Conservation (phyloP, 192 early-diverging fungal genomes). For the Backusella psychrophila region DNA sequence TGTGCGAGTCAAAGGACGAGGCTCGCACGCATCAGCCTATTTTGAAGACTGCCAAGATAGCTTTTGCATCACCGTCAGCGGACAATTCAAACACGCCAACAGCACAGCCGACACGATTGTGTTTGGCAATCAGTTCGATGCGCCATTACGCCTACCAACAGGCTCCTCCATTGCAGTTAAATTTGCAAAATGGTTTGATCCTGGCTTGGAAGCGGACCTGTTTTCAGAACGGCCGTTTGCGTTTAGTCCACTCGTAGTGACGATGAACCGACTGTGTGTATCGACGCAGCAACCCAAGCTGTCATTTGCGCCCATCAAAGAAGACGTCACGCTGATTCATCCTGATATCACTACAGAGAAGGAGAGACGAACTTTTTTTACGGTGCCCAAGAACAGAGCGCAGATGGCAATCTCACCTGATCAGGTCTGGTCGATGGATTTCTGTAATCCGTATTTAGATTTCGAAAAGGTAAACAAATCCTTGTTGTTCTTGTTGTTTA, state of each 20-base stretch:
- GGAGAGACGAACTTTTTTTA: conserved; percentile 22
- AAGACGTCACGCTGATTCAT: conserved; percentile 4
- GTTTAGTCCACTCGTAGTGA: conserved; percentile 64
- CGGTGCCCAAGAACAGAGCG: conserved; percentile 42
- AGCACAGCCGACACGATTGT: conserved; percentile 59
- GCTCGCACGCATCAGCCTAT: conserved; percentile 39
- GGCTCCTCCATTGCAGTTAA: conserved; percentile 70
- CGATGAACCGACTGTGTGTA: conserved; percentile 72
- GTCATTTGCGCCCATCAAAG: conserved; percentile 31
- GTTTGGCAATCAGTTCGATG: conserved; percentile 78
- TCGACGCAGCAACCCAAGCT: conserved; percentile 30
- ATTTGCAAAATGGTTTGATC: conserved; percentile 75
- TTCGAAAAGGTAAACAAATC: conserved; percentile 37
- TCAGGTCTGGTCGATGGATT: conserved; percentile 74
- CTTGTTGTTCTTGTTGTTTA: not conserved
- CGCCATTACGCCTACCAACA: conserved; percentile 63
- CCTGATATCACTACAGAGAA: conserved; percentile 13
- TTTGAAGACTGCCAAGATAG: conserved; percentile 60
- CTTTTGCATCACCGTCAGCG: conserved; percentile 71
- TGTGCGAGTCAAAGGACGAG: conserved; percentile 54
- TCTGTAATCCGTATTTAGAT: conserved; percentile 54
- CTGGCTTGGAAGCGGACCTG: conserved; percentile 68
- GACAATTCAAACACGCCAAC: conserved; percentile 69
- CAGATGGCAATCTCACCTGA: conserved; percentile 55
- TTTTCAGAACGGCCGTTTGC: conserved; percentile 72